Base-by-base conservation (phyloP, 345 rosid genomes). In the Excoecaria agallocha region DNA sequence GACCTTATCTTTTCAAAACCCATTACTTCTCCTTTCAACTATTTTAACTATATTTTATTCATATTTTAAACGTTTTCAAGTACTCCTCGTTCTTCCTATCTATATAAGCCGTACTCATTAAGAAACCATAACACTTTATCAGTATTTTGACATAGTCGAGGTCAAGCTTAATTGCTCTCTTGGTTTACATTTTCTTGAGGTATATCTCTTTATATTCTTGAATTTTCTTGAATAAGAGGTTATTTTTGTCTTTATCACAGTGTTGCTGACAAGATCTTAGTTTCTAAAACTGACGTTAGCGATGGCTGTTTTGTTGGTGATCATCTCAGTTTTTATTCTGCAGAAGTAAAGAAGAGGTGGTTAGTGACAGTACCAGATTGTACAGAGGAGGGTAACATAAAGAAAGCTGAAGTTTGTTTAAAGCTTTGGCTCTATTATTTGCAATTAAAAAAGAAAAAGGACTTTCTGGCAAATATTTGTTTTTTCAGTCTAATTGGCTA, bases 1-100 rank as follows among this genome's bases (percentile, higher is more conserved):
- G 86, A 76, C 85, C 84, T 87, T 83, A 82, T 85, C 90, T 84
- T 85, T 85, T 68, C 77, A 74, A 81, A 63, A 48, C 89, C 81
- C 77, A 79, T 66, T 79, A 66, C 69, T 58, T 76, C 70, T 17
- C 54, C 57, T 72, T 73, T 70, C 77, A 69, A 64, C 83, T 70
- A 17, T 66, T 76, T 30, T 68, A 48, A 71, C 25, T 67, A 77
- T 22, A 49, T 16, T 80, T 84, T 72, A 74, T 81, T 71, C 46
- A 41, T 77, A 9, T 69, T 68, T 66, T n/a, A 57, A 54, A 71
- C 68, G 68, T 61, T 30, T 30, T 75, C 52, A 66, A 77, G 61
- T 75, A 69, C 77, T 30, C 46, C 12, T 73, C 76, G 68, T 76
- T 63, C 70, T 69, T 71, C 58, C 72, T 46, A 78, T 83, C 73